Evolutionary conservation across 768 basidiomycete genomes (phyloP), one percentile per base, ranked within the genome.

Genomic region (Naganishia randhawae): DNA sequence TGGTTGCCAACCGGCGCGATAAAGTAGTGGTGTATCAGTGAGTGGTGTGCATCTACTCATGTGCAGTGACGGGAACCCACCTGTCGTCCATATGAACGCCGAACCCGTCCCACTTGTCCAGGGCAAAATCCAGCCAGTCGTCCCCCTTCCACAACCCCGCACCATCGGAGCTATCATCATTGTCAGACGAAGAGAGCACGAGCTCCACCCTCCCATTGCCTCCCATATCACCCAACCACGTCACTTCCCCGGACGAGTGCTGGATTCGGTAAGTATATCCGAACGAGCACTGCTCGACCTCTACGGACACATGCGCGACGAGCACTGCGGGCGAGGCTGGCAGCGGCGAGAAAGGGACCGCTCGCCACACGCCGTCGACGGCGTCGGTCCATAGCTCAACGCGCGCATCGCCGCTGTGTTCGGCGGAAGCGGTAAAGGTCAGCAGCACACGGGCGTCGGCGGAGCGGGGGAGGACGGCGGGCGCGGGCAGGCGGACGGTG

Each of bases 191-290:
- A 14, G 25, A 19, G 27, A 17, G 25, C 5, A 64, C 33, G 13
- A 68, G 19, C 29, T 42, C 52, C 22, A 68, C 61, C 10, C 27
- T 51, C 22, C 67, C 67, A 22, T 68, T 68, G 50, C n/a, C 45
- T 32, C 67, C 67, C 55, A 68, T 37, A 19, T 57, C 67, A n/a
- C 67, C 67, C 5, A 68, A n/a, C 67, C 67, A 68, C 4, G 54
- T 55, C 22, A 51, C 29, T 1, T 51, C 52, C 4, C 67, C 67
- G 2, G 57, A 57, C 9, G 42, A 25, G 51, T 63, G 41, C 22
- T 62, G 27, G 67, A 68, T 50, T 5, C 67, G 57, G 27, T 61
- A 68, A 19, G 67, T 68, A 50, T 68, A 68, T 27, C 57, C 67
- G 42, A 67, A 67, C 57, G 57, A 61, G 17, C 33, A 25, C 14